Evolutionary conservation across 148 eudicot genomes (phyloP), one percentile per base, ranked within the genome.

Genomic region (Rhododendron griersonianum): DNA sequence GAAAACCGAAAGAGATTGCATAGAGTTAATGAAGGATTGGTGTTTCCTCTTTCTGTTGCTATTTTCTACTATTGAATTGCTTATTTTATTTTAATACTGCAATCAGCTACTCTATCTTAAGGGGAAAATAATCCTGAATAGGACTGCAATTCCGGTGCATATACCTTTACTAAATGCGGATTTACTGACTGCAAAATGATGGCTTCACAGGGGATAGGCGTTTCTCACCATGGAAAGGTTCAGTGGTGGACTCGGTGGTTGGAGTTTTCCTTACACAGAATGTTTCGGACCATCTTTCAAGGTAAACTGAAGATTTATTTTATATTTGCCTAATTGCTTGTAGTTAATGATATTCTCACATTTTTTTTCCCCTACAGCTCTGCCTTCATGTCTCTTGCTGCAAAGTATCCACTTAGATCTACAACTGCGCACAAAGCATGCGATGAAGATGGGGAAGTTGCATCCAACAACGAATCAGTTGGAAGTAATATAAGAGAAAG

Each of bases 201-300:
- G 37, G 18, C 83, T 55, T 89, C 48, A 47, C 95, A 97, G 99
- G 99, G 73, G 98, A 97, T 90, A 91, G 99, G 71, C 98, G 96
- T 82, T 97, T 95, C 85, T 91, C 98, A 65, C 94, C 91, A 30
- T 97, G 99, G 99, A 97, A 97, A 89, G 98, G 99, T 85, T 97
- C 99, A 79, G 98, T 97, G 74, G 87, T 97, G 59, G 99, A 97
- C 91, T 97, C 99, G 11, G 98, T 95, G 51, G 89, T 95, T 89
- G 99, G 99, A 81, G 99, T 95, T 86, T 97, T 95, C 83, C 96
- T 97, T 45, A 97, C 99, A 11, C 99, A 97, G 87, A 97, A 97
- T 87, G 99, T 97, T 50, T 95, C 98, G 78, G 99, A 97, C 89
- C 98, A 95, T 85, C 93, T 94, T 53, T 97, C 99, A 51, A 96